Evolutionary conservation across 2,329 filamentous ascomycete species (phyloP).

Genomic region (Colletotrichum cordylinicola): DNA sequence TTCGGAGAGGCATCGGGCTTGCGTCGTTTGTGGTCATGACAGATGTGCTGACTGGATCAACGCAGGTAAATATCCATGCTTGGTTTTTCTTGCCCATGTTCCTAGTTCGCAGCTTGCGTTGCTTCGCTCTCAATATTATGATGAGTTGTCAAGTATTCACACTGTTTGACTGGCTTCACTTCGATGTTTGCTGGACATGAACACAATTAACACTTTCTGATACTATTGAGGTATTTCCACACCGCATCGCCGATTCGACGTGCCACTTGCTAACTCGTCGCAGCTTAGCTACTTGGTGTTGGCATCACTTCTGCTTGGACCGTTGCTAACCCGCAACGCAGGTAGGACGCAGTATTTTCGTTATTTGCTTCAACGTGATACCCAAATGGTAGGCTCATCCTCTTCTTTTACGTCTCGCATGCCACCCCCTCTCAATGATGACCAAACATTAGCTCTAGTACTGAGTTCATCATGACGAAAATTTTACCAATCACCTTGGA

Average conservation of each 20-base stretch:
- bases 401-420: background rate
- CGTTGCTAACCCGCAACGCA: conserved; percentile 8
- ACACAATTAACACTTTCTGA: conserved; percentile 61
- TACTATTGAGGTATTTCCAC: conserved; percentile 47
- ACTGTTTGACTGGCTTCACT: conserved; percentile 59
- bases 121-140: conserved; percentile 36
- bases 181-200: conserved; percentile 52
- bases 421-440: conserved; percentile 49
- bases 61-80: conserved; percentile 30
- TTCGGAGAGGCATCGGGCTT: background rate
- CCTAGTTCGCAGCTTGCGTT: background rate
- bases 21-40: background rate
- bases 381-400: background rate
- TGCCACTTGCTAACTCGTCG: background rate
- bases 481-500: conserved; percentile 62
- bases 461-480: conserved; percentile 64
- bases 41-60: background rate
- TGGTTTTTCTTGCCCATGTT: background rate
- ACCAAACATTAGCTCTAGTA: conserved; percentile 49
- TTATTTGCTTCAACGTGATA: background rate
- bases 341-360: conserved; percentile 18
- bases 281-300: background rate
- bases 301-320: background rate
- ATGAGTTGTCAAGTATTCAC: conserved; percentile 63
- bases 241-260: background rate